These are phyloP conservation scores for Kwoniella dendrophila DNA, from an alignment of 768 basidiomycete species.

Conservation along the genomic window DNA sequence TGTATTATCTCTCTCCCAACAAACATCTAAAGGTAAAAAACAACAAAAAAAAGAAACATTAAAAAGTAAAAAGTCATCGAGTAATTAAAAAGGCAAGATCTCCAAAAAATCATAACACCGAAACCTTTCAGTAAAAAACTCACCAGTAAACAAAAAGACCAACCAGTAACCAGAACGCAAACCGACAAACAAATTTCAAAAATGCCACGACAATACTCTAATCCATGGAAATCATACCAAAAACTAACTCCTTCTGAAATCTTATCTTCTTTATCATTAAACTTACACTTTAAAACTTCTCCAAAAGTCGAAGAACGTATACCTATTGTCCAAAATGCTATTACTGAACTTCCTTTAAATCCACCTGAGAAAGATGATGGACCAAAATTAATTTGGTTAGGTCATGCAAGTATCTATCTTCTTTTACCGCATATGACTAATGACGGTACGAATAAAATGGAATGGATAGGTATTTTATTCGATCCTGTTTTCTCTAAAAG, in stretches of 20 bases:
- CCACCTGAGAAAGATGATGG: not conserved
- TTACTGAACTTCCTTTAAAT: not conserved
- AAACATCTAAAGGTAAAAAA: too few relatives aligned
- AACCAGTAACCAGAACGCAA: too few relatives aligned
- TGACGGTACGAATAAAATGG: not conserved
- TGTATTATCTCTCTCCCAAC: too few relatives aligned
- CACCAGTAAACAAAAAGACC: too few relatives aligned
- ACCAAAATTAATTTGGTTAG: not conserved
- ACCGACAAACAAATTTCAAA: not conserved
- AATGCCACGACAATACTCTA: not conserved
- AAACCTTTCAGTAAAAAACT: too few relatives aligned
- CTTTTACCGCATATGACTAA: not conserved
- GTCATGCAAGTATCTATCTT: slow-evolving; percentile 12
- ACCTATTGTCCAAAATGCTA: not conserved
- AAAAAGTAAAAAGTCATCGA: too few relatives aligned
- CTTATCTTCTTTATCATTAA: not conserved
- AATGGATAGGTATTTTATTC: slow-evolving; percentile 7
- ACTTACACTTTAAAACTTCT: not conserved
- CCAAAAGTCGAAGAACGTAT: not conserved
- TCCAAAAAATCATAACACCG: too few relatives aligned
- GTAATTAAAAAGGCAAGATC: too few relatives aligned
- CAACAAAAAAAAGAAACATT: too few relatives aligned
- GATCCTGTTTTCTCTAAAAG: slow-evolving; percentile 12
- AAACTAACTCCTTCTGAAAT: not conserved
- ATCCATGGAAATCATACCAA: slow-evolving; percentile 3